Base-by-base conservation (phyloP, 495 filamentous ascomycete genomes). In the Neurospora terricola region DNA sequence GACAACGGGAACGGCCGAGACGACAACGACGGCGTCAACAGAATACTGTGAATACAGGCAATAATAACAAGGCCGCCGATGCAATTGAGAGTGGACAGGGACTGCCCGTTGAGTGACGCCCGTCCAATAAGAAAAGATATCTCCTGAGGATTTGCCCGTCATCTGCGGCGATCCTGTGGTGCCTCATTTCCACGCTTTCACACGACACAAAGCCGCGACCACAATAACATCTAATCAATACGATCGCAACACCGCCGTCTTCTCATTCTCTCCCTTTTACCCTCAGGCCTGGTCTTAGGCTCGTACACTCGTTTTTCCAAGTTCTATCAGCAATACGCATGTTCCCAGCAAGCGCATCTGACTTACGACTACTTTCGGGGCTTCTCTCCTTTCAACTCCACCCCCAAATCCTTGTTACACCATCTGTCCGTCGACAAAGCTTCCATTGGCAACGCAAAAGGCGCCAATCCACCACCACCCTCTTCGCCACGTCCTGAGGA, bases 401-500 rank as follows among this genome's bases (percentile, higher is more conserved):
- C 27, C 54, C 54, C 27, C 14, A 34, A 62, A 66, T 66, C 30
- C 54, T 30, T 14, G 48, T 62, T 62, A 30, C 54, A 62, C 54
- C 54, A 62, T 62, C 54, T 36, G 30, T 18, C 54, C 54, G 27
- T 34, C 27, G 27, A 36, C 14, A 66, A 36, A 66, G 54, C 54
- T 34, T 27, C 54, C 3, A 66, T 66, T 66, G 54, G 54, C 54
- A 62, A 34, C 54, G 54, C 54, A 34, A 14, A 30, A 62, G 54
- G 27, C 54, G 54, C 27, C 54, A 66, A 66, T 66, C 14, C 27
- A 66, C 54, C 54, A 66, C 54, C 54, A 34, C 14, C 54, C 54
- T 66, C 27, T 34, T 34, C 27, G 78, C 78, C 79, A 77, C 79
- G 79, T 81, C 79, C 78, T 77, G 70, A 78, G 34, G 79, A 72